Percentiles rank a stretch among this genome's conserved stretches.
Conservation (phyloP, 768 basidiomycete species). For the Russula sp. region DNA sequence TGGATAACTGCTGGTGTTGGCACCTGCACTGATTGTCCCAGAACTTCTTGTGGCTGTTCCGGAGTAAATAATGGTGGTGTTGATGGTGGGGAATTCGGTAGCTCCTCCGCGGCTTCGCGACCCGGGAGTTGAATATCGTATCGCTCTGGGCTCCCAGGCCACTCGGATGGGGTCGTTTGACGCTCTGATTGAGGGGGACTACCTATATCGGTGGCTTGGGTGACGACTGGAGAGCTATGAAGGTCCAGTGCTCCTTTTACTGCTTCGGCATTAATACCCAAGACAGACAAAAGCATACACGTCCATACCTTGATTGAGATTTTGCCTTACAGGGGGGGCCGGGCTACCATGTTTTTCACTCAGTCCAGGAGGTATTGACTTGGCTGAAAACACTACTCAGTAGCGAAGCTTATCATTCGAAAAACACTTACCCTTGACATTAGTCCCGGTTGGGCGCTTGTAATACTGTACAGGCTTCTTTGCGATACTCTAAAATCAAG, state of each 20-base stretch:
- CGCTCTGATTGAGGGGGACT: background rate
- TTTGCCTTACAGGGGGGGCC: background rate
- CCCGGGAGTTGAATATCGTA: background rate
- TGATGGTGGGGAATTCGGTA: background rate
- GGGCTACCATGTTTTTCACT: background rate
- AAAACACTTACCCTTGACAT: background rate
- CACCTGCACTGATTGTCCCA: background rate
- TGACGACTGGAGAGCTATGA: slow-evolving; percentile 1
- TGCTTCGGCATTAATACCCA: background rate
- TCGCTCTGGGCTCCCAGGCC: slow-evolving; percentile 1
- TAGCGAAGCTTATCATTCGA: background rate
- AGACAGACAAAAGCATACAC: background rate
- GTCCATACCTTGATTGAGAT: background rate
- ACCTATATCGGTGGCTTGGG: background rate
- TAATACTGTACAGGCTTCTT: slow-evolving; percentile 6
- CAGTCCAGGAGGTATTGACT: background rate
- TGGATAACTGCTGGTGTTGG: background rate
- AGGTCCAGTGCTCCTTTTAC: slow-evolving; percentile 10
- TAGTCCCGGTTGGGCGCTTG: slow-evolving; percentile 3
- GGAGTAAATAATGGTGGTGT: slow-evolving; percentile 5
- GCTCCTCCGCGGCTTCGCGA: background rate
- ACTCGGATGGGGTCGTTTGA: slow-evolving; percentile 13
- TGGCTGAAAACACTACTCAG: slow-evolving; percentile 2
- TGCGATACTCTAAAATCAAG: slow-evolving; percentile 2
- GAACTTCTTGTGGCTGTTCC: background rate